These are phyloP conservation scores for Fraxinus anomala DNA, from an alignment of 257 asterid genomes.

Conservation along the genomic window DNA sequence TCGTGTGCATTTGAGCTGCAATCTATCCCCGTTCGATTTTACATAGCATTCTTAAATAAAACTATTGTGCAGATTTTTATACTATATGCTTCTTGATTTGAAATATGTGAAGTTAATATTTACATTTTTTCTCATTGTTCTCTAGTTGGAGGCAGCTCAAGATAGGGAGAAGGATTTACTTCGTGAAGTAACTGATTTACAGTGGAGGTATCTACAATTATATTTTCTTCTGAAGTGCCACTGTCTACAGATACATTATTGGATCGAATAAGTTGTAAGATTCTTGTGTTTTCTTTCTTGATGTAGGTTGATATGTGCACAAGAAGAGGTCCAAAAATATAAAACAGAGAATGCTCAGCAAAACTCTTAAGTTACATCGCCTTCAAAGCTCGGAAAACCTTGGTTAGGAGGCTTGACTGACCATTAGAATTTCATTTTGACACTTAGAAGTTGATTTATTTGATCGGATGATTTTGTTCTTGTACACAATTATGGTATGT, in stretches of 20 bases:
- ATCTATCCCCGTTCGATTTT: not conserved
- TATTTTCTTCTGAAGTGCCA: not conserved
- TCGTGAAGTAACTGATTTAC: conserved; percentile 55
- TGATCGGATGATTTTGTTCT: not conserved
- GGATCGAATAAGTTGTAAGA: not conserved
- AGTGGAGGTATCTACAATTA: conserved; percentile 45
- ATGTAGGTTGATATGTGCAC: conserved; percentile 24
- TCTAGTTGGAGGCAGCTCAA: conserved; percentile 62
- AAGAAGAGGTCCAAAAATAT: conserved; percentile 28
- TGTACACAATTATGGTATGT: not conserved
- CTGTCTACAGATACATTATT: not conserved
- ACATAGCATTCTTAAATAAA: not conserved
- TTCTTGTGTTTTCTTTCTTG: conserved; percentile 2
- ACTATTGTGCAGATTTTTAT: not conserved
- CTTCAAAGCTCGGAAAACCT: not conserved
- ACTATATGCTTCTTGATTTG: not conserved
- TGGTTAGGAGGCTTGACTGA: not conserved
- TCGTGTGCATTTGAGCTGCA: not conserved
- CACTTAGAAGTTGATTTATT: not conserved
- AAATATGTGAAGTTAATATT: conserved; percentile 18
- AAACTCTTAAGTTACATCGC: conserved; percentile 7
- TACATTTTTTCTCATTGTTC: conserved; percentile 1
- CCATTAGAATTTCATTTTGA: not conserved
- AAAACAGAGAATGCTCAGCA: conserved; percentile 21
- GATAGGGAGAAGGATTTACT: conserved; percentile 63